These are phyloP conservation scores for Ziziphus jujuba DNA, from an alignment of 306 rosid species.

Conservation along the genomic window DNA sequence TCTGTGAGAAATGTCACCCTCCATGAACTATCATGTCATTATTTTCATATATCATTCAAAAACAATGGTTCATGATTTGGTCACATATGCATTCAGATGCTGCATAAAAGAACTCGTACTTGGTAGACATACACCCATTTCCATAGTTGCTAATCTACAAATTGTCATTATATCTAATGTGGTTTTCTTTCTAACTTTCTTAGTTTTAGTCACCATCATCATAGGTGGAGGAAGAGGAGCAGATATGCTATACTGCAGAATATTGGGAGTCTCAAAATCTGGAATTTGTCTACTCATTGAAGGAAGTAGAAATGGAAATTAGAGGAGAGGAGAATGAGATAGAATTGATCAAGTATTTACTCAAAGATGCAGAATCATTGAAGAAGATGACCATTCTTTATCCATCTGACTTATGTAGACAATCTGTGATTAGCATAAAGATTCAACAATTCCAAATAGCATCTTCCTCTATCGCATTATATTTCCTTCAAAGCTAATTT, in stretches of 20 bases:
- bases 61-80: too few relatives aligned
- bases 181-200: too few relatives aligned
- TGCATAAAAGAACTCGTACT: too few relatives aligned
- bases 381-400: background rate
- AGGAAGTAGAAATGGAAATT: background rate
- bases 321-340: background rate
- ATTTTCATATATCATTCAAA: too few relatives aligned
- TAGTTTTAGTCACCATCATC: too few relatives aligned
- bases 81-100: too few relatives aligned
- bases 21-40: too few relatives aligned
- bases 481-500: background rate
- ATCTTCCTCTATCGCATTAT: background rate
- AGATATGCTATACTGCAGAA: background rate
- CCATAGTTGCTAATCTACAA: too few relatives aligned
- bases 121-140: too few relatives aligned
- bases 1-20: too few relatives aligned
- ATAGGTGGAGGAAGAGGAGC: too few relatives aligned
- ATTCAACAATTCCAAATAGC: background rate
- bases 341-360: background rate
- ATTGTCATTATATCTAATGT: too few relatives aligned
- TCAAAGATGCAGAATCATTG: background rate
- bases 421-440: background rate
- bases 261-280: background rate
- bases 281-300: background rate
- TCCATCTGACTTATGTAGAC: background rate